These are phyloP conservation scores for Fraxinus excelsior DNA, from an alignment of 257 asterid species.

Conservation along the genomic window DNA sequence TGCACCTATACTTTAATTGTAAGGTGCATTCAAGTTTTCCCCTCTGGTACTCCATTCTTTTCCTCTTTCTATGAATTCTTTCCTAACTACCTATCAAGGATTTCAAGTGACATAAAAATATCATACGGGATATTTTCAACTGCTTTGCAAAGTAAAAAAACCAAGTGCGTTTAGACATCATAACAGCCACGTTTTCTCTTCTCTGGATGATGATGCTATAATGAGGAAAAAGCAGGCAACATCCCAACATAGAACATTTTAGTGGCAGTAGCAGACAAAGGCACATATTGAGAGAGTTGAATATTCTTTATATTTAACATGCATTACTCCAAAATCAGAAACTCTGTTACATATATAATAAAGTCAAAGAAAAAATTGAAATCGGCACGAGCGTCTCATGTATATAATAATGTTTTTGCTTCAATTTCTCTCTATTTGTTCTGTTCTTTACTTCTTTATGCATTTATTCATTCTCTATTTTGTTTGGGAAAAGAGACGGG, in stretches of 20 bases:
- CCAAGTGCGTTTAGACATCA: background rate
- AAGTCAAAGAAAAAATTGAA: background rate
- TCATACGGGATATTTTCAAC: background rate
- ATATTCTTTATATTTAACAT: background rate
- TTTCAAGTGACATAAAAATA: background rate
- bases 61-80: background rate
- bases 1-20: constrained; percentile 17
- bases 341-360: background rate
- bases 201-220: background rate
- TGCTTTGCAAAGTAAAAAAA: background rate
- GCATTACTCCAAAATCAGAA: background rate
- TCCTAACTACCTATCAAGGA: constrained; percentile 7
- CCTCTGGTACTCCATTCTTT: constrained; percentile 6
- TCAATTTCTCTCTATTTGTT: background rate
- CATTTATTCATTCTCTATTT: background rate
- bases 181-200: background rate
- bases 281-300: background rate
- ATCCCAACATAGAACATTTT: background rate
- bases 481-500: background rate
- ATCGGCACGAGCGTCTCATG: background rate
- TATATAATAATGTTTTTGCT: background rate
- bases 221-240: background rate
- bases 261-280: background rate
- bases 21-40: constrained; percentile 25
- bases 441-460: background rate